Base-by-base conservation (phyloP, 2,329 filamentous ascomycete species). In the Verticillium alfalfae region DNA sequence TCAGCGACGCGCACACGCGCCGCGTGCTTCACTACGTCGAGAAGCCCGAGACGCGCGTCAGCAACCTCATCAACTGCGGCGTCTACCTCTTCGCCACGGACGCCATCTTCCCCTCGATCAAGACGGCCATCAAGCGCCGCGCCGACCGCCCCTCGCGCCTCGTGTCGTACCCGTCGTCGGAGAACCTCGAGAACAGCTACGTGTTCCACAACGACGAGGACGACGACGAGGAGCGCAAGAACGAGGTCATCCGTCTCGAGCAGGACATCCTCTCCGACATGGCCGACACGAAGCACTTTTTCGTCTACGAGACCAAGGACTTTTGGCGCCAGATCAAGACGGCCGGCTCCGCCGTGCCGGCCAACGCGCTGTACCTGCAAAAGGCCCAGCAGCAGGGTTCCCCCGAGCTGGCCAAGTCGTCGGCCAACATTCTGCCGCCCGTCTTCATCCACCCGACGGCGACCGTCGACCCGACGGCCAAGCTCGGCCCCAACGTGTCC, bases 291-390 rank as follows among this genome's bases (percentile, higher is more conserved):
- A 95, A 96, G 79, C 92, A 95, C 76, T 99, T 99, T 82, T 98
- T 93, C 78, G 95, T 98, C 37, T 91, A 97, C 76, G 95, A 99
- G 81, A 98, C 94, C 67, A 96, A 96, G 81, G 95, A 98, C 76
- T 99, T 99, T 78, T 99, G 95, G 95, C 92, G 95, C 70, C 95
- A 99, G 83, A 98, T 99, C 85, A 99, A 99, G 86, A 97, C 95
- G 1, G 95, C 95, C 63, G 95, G 95, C 63, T 98, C 94, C 6
- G 95, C 95, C 58, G 93, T 99, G 34, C 95, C 95, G 16, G 95
- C 95, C 66, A 98, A 98, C 72, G 95, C 95, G 15, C 85, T 99
- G 38, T 99, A 99, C 79, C 87, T 99, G 60, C 92, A 96, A 75
- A 92, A 97, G 81, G 94, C 95, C 22, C 90, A 90, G 81, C 94